Base-by-base conservation (phyloP, 192 early-diverging fungal genomes). In the Glomus cerebriforme region DNA sequence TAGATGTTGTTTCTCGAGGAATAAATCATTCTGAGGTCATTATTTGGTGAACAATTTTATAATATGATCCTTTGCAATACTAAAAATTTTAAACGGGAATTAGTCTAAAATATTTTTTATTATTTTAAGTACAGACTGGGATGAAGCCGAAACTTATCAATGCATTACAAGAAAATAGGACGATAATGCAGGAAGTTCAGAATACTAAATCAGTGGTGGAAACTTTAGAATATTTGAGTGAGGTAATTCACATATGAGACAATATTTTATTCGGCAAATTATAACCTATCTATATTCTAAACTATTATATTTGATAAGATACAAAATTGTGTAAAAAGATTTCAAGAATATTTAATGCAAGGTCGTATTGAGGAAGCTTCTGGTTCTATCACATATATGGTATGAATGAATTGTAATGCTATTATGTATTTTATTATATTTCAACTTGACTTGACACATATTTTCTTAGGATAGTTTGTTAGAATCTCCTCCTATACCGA, bases 321-420 rank as follows among this genome's bases (percentile, higher is more conserved):
- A 43, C 74, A 76, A 63, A 58, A 54, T 9, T 76, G 24, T 24
- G 9, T n/a, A 17, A 62, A 76, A 26, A 29, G n/a, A 7, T 62
- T 76, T 76, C 27, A 63, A n/a, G 77, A 78, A 32, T 78, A 78
- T 29, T 24, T 78, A 37, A 12, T 0, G 2, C 62, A 78, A 39
- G 43, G 45, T 58, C 64, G 77, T 22, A 78, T 78, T 26, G 77
- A 78, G 12, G 77, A 78, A 29, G 77, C 77, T 59, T 65, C 77
- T n/a, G 77, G 65, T 26, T 26, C 31, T 9, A 59, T 69, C 22
- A 78, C 29, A 59, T 8, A 69, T 15, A 78, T 78, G 64, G 77
- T 78, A 78, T 26, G 17, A 54, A 32, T 9, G 9, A 10, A 45
- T 13, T 39, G 29, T 12, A 43, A 26, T 39, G 0, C 12, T 10